Evolutionary conservation across 2,329 filamentous ascomycete genomes (phyloP).

Genomic region (Trichoderma brevicompactum): DNA sequence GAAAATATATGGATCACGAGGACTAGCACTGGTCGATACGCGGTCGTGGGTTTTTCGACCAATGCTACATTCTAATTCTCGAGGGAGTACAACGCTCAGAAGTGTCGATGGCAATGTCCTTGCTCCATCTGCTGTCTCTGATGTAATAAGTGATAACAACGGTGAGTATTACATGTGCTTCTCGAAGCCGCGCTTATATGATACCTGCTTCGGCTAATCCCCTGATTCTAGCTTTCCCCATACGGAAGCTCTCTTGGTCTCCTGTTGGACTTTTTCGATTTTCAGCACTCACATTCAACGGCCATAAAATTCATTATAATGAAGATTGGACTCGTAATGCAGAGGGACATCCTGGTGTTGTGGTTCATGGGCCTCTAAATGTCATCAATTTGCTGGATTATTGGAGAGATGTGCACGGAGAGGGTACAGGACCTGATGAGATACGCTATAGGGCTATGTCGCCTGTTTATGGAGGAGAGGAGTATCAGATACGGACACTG

Average conservation of each 20-base stretch:
- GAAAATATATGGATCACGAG: slow-evolving; percentile 56
- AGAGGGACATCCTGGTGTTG: slow-evolving; percentile 70
- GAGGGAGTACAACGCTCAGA: not conserved
- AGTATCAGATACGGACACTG: slow-evolving; percentile 62
- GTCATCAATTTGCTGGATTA: slow-evolving; percentile 74
- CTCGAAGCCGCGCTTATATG: not conserved
- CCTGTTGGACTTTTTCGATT: slow-evolving; percentile 72
- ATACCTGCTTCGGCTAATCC: not conserved
- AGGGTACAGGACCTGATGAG: slow-evolving; percentile 39
- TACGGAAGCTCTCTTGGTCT: slow-evolving; percentile 49
- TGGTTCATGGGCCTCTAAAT: slow-evolving; percentile 82
- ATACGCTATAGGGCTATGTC: slow-evolving; percentile 71
- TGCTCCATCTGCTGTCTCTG: slow-evolving; percentile 33
- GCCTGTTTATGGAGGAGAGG: slow-evolving; percentile 71
- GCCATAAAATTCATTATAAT: slow-evolving; percentile 83
- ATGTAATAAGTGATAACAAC: slow-evolving; percentile 31
- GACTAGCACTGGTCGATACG: slow-evolving; percentile 58
- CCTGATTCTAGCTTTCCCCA: slow-evolving; percentile 28
- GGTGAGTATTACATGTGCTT: slow-evolving; percentile 30
- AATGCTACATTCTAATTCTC: slow-evolving; percentile 35
- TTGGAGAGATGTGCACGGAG: slow-evolving; percentile 57
- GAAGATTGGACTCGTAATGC: slow-evolving; percentile 64
- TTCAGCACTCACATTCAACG: slow-evolving; percentile 84
- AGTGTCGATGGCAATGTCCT: slow-evolving; percentile 29
- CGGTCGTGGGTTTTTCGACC: slow-evolving; percentile 56